Conservation (phyloP, 2,329 filamentous ascomycete species). For the Cladophialophora chaetospira region DNA sequence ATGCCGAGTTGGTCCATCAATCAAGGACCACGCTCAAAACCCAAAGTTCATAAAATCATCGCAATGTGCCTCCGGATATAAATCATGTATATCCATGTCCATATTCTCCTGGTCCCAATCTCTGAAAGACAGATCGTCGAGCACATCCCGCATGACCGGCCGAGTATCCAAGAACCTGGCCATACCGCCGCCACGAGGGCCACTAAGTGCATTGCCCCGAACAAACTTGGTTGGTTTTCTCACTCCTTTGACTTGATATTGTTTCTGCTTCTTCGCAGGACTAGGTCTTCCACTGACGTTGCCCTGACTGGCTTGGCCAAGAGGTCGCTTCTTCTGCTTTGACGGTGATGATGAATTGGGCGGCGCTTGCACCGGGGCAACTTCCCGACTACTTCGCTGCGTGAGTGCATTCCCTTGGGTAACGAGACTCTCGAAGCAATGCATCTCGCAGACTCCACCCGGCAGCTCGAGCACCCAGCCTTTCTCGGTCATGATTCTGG, state of each 20-base stretch:
- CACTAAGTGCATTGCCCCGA: conserved; percentile 50
- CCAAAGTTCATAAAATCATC: conserved; percentile 23
- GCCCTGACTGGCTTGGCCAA: conserved; percentile 14
- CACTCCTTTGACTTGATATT: conserved; percentile 1
- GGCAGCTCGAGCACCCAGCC: conserved; percentile 80
- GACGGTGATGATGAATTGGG: neutral
- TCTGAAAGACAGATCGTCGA: conserved; percentile 62
- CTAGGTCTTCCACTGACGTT: conserved; percentile 32
- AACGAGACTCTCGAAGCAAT: conserved; percentile 63
- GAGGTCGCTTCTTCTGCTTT: conserved; percentile 1
- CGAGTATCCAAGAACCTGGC: conserved; percentile 63
- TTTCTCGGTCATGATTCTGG: conserved; percentile 73
- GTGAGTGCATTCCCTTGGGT: conserved; percentile 24
- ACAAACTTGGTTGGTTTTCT: conserved; percentile 61
- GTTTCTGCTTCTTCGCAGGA: conserved; percentile 40
- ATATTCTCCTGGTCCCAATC: conserved; percentile 19
- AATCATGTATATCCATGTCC: conserved; percentile 13
- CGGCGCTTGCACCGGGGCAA: neutral
- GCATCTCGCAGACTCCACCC: conserved; percentile 63
- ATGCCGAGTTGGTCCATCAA: no score
- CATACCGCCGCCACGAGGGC: conserved; percentile 32
- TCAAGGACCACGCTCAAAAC: no score
- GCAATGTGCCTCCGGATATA: conserved; percentile 26
- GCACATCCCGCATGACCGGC: conserved; percentile 72
- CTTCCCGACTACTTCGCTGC: conserved; percentile 21